A percentile compares a stretch with the other conserved stretches of the same genome.
Conservation (phyloP, 495 filamentous ascomycete genomes). For the Penicillium herquei region DNA sequence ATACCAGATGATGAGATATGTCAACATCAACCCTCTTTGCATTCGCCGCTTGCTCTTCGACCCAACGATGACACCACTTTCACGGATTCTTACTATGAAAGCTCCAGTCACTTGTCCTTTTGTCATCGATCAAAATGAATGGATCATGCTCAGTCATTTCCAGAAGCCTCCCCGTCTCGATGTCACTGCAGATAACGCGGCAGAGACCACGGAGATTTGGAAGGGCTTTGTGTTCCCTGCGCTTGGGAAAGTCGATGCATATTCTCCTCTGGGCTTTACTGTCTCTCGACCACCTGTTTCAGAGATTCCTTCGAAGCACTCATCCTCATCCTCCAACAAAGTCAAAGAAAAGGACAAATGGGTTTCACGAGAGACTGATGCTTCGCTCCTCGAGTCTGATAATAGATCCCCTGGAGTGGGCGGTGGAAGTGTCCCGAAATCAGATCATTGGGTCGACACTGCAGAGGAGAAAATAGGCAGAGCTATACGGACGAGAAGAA, state of each 20-base stretch:
- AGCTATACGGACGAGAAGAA: too few species aligned
- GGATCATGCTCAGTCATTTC: constrained; percentile 2
- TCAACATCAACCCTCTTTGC: not conserved
- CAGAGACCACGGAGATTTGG: constrained; percentile 21
- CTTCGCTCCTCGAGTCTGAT: too few species aligned
- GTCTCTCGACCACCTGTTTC: too few species aligned
- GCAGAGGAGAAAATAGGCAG: too few species aligned
- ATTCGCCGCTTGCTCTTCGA: not conserved
- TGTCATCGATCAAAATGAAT: constrained; percentile 6
- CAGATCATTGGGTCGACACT: too few species aligned
- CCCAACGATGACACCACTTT: not conserved
- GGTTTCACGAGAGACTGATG: too few species aligned
- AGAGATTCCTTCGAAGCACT: too few species aligned
- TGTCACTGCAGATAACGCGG: not conserved
- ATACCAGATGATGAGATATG: not conserved
- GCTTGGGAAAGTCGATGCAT: constrained; percentile 19
- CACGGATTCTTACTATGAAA: not conserved
- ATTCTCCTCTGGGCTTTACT: not conserved
- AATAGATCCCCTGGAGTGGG: too few species aligned
- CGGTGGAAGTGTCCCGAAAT: too few species aligned
- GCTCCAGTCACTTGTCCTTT: constrained; percentile 8
- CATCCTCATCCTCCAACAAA: too few species aligned
- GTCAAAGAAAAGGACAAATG: too few species aligned
- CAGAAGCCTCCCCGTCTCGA: not conserved
- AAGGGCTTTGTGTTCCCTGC: constrained; percentile 22